A percentile compares a stretch with the other conserved stretches of the same genome.
Evolutionary conservation across 148 eudicot species (phyloP).

Genomic region (Dianthus caryophyllus): DNA sequence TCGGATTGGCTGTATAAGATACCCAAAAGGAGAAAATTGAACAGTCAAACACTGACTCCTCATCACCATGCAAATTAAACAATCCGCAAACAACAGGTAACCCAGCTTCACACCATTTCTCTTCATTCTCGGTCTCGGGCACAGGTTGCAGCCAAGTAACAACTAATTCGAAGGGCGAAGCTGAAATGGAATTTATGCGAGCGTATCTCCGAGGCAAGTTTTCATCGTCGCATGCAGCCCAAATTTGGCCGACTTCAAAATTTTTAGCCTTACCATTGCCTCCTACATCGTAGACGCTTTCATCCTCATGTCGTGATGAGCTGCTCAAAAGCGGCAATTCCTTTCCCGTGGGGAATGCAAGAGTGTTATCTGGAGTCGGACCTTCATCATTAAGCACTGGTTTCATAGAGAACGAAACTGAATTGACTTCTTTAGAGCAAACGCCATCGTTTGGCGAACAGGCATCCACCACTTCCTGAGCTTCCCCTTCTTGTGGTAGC

Average conservation of each 20-base stretch:
- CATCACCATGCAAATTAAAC: slow-evolving; percentile 33
- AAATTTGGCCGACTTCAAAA: slow-evolving; percentile 47
- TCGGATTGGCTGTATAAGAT: slow-evolving; percentile 29
- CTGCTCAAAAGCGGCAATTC: not conserved
- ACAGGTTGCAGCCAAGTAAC: slow-evolving; percentile 49
- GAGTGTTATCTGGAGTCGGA: not conserved
- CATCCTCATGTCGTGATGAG: slow-evolving; percentile 9
- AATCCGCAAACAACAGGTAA: slow-evolving; percentile 58
- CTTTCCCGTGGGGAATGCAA: not conserved
- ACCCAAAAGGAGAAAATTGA: slow-evolving; percentile 30
- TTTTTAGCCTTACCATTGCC: slow-evolving; percentile 23
- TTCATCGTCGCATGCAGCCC: slow-evolving; percentile 47
- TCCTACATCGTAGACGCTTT: slow-evolving; percentile 33
- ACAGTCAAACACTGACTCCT: slow-evolving; percentile 21
- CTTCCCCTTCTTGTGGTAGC: slow-evolving; percentile 11
- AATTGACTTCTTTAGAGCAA: slow-evolving; percentile 1
- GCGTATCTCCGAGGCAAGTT: slow-evolving; percentile 42
- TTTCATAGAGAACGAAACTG: slow-evolving; percentile 6
- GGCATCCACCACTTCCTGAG: not conserved
- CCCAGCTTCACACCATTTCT: slow-evolving; percentile 53
- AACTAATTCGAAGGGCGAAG: slow-evolving; percentile 27
- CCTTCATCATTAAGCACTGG: not conserved
- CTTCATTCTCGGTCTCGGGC: slow-evolving; percentile 36
- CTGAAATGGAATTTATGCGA: slow-evolving; percentile 25
- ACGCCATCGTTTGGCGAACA: slow-evolving; percentile 5